Percentiles rank a stretch among this genome's conserved stretches.
Conservation (phyloP, 2,329 filamentous ascomycete species). For the Colletotrichum tropicale region DNA sequence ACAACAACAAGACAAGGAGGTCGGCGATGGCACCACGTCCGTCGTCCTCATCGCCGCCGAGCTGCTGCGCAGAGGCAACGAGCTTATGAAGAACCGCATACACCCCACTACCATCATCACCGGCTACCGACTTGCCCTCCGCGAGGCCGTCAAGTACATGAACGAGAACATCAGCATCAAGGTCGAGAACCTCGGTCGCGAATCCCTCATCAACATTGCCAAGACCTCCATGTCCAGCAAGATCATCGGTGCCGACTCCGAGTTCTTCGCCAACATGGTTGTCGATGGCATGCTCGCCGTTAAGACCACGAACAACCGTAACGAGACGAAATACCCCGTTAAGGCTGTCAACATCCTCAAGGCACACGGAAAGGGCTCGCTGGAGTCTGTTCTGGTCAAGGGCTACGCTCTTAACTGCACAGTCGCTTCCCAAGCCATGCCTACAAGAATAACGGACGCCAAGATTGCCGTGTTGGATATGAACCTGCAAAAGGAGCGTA, state of each 20-base stretch:
- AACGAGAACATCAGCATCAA: conserved; percentile 97
- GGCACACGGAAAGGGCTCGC: conserved; percentile 91
- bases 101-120: conserved; percentile 99
- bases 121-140: conserved; percentile 91
- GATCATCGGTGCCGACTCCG: conserved; percentile 93
- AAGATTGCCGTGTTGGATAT: conserved; percentile 98
- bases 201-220: conserved; percentile 91
- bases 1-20: conserved; percentile 98
- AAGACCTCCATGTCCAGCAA: conserved; percentile 99
- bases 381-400: conserved; percentile 89
- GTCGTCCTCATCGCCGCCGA: conserved; percentile 97
- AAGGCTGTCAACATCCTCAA: conserved; percentile 99
- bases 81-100: conserved; percentile 99
- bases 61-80: conserved; percentile 90
- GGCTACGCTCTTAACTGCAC: conserved; percentile 99
- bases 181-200: conserved; percentile 88
- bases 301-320: conserved; percentile 88
- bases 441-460: conserved; percentile 86
- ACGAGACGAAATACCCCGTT: conserved; percentile 94
- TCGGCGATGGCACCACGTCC: conserved; percentile 97
- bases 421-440: conserved; percentile 97
- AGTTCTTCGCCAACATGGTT: conserved; percentile 97
- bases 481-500: conserved; percentile 98
- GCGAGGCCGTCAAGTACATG: conserved; percentile 98
- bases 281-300: conserved; percentile 96